Evolutionary conservation across 2,329 filamentous ascomycete genomes (phyloP).

Genomic region (Cladorrhinum sp.): DNA sequence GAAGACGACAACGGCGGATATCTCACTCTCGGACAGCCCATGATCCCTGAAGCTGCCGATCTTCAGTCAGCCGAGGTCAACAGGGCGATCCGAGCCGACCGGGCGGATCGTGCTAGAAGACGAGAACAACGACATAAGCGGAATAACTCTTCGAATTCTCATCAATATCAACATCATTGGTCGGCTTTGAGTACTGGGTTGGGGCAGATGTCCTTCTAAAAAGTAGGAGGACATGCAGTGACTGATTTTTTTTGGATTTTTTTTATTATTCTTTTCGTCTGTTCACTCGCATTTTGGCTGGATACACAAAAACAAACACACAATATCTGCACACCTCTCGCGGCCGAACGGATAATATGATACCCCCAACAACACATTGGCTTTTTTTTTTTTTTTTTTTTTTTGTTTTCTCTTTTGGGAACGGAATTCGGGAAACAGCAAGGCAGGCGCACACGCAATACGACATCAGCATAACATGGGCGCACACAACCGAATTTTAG

Average conservation of each 20-base stretch:
- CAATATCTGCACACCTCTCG: background rate
- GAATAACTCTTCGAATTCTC: background rate
- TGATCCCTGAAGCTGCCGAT: conserved; percentile 19
- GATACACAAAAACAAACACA: background rate
- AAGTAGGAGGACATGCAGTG: too few relatives aligned
- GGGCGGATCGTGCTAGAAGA: conserved; percentile 32
- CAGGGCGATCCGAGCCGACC: conserved; percentile 32
- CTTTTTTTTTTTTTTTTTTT: too few relatives aligned
- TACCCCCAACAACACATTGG: too few relatives aligned
- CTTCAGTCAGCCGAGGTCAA: conserved; percentile 30
- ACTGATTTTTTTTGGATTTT: too few relatives aligned
- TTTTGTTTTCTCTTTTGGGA: too few relatives aligned
- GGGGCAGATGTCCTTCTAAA: background rate
- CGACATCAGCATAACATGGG: too few relatives aligned
- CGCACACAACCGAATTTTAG: too few relatives aligned
- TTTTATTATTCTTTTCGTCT: background rate
- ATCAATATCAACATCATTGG: background rate
- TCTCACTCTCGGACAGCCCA: conserved; percentile 29
- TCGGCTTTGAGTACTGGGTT: background rate
- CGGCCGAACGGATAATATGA: too few relatives aligned
- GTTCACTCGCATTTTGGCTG: background rate
- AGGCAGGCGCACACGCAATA: too few relatives aligned
- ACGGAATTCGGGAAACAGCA: too few relatives aligned
- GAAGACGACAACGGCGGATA: conserved; percentile 42
- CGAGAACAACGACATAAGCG: background rate